Base-by-base conservation (phyloP, 2,329 filamentous ascomycete genomes). In the Verticillium klebahnii region DNA sequence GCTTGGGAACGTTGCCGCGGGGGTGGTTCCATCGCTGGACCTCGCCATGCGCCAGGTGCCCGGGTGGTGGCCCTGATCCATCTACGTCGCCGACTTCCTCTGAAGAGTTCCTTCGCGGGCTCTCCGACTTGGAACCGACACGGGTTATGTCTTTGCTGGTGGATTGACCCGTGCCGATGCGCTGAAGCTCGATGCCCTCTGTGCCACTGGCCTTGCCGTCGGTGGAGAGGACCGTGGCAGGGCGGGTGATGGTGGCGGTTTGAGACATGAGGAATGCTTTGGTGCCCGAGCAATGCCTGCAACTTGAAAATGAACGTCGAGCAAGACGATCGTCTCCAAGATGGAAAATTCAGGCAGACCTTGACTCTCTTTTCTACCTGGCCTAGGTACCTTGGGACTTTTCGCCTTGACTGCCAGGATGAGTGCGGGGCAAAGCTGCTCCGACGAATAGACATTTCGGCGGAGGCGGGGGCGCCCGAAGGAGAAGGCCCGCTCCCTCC, bases 21-120 rank as follows among this genome's bases (percentile, higher is more conserved):
- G 75, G 75, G 19, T 70, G 66, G 61, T 77, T 78, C 75, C 75
- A 78, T 63, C 72, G 61, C 62, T 77, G 63, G 3, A 65, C 12
- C 31, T 64, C 40, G 19, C 63, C 50, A 15, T 65, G 63, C 5
- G 63, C 59, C 15, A 58, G 40, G 4, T 34, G 54, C 17, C 54
- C 54, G 12, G 25, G 25, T 14, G 54, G 54, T 4, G 54, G 54
- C n/a, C 25, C 29, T 56, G 54, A 8, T 9, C 25, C 25, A 56
- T 34, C 31, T 3, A 19, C 25, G 29, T 32, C 54, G 23, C 54
- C 54, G 15, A 15, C 25, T n/a, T 56, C 54, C 15, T 56, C 54
- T 34, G 31, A 32, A 5, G 54, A 56, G 8, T 19, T 15, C 14
- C 31, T n/a, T 17, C 54, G 54, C 15, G 54, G 9, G n/a, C 17